phyloP scores from a whole-genome alignment of 139 green algal genomes.

The Zygnema circumcarinatum region DNA sequence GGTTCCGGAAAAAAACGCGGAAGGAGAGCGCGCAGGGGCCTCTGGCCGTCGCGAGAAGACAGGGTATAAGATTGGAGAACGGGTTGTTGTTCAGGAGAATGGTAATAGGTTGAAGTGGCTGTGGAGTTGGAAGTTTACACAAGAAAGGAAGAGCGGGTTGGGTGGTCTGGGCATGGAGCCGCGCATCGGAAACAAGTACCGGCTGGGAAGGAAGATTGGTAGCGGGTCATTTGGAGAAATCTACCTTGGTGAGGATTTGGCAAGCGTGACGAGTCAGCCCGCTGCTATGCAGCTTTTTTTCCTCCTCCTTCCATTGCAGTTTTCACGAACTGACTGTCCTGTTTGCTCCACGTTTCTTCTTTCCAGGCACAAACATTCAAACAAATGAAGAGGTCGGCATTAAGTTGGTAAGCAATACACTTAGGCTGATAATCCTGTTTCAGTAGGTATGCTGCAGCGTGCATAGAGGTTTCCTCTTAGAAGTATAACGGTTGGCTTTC shows the following conservation, averaged over 20 bases:
- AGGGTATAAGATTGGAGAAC: too few relatives aligned
- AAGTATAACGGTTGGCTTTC: too few relatives aligned
- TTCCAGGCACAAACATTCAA: slow-evolving; percentile 93
- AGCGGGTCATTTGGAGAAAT: slow-evolving; percentile 73
- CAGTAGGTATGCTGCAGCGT: too few relatives aligned
- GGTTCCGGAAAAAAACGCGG: too few relatives aligned
- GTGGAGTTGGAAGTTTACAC: neutral
- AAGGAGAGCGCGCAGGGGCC: too few relatives aligned
- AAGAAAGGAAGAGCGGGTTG: neutral
- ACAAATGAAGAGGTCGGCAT: slow-evolving; percentile 99
- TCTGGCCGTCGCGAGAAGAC: too few relatives aligned
- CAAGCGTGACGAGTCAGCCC: neutral
- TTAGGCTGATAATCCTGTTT: too few relatives aligned
- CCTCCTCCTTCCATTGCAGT: neutral
- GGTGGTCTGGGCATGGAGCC: slow-evolving; percentile 63
- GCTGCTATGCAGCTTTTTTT: neutral
- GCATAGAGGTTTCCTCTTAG: too few relatives aligned
- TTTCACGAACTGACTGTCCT: neutral
- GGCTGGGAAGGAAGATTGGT: slow-evolving; percentile 68
- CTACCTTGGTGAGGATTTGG: slow-evolving; percentile 64
- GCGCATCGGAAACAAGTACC: slow-evolving; percentile 71
- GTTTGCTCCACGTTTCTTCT: neutral
- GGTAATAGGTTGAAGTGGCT: neutral
- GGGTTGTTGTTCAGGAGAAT: neutral
- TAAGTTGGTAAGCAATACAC: slow-evolving; percentile 88